phyloP scores from a whole-genome alignment of 2,329 filamentous ascomycete species.

The Fusarium buxicola region DNA sequence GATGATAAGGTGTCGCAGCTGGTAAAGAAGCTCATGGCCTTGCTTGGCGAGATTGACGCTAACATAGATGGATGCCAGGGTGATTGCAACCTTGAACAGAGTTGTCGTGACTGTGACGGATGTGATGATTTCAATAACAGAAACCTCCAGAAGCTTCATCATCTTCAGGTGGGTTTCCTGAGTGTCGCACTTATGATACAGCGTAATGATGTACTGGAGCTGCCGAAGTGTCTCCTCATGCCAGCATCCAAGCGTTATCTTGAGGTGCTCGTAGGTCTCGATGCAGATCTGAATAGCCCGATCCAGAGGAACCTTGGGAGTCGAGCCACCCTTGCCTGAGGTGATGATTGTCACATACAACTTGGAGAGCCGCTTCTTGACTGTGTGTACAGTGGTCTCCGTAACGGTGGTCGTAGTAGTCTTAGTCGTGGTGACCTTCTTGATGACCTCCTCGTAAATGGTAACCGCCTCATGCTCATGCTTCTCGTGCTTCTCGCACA shows the following conservation, averaged over 20 bases:
- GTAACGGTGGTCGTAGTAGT: constrained; percentile 45
- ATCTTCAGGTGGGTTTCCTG: constrained; percentile 54
- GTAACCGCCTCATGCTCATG: constrained; percentile 58
- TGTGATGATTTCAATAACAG: constrained; percentile 55
- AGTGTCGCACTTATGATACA: constrained; percentile 55
- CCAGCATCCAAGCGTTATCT: constrained; percentile 58
- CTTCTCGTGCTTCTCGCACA: constrained; percentile 58
- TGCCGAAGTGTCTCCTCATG: constrained; percentile 58
- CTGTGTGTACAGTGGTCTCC: constrained; percentile 47
- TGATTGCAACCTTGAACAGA: constrained; percentile 62
- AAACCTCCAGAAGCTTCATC: constrained; percentile 53
- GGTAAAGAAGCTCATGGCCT: constrained; percentile 58
- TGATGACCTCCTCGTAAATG: constrained; percentile 60
- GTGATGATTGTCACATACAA: constrained; percentile 56
- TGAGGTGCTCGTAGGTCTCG: constrained; percentile 57
- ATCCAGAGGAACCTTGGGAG: constrained; percentile 50
- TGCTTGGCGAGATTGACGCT: constrained; percentile 53
- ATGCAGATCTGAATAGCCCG: constrained; percentile 51
- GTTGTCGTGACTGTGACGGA: constrained; percentile 53
- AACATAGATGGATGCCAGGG: constrained; percentile 59
- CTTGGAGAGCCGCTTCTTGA: constrained; percentile 63
- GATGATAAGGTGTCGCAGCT: constrained; percentile 63
- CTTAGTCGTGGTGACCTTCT: constrained; percentile 51
- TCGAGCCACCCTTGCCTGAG: constrained; percentile 51
- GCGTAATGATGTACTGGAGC: constrained; percentile 56